Conservation (phyloP, 1,139 yeast species). For the Nakaseomyces delphensis region DNA sequence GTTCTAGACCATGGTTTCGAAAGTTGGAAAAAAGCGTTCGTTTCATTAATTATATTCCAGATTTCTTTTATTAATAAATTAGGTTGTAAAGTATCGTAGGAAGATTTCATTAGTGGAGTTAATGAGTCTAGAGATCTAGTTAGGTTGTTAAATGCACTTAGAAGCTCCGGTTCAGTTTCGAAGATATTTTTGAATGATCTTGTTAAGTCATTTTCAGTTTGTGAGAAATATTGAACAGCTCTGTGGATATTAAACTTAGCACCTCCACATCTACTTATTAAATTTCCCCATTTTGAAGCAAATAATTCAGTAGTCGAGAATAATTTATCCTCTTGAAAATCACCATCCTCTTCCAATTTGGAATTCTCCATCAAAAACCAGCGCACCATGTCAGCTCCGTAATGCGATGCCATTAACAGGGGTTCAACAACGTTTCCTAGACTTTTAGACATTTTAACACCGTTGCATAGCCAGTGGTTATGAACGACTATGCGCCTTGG, state of each 20-base stretch:
- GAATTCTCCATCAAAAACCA: constrained; percentile 74
- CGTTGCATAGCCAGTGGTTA: constrained; percentile 89
- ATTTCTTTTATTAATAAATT: constrained; percentile 52
- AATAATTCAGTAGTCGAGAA: constrained; percentile 52
- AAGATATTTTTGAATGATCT: background rate
- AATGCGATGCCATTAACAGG: constrained; percentile 44
- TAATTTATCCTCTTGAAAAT: constrained; percentile 58
- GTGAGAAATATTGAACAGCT: constrained; percentile 30
- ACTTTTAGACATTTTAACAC: constrained; percentile 88
- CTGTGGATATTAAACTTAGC: constrained; percentile 52
- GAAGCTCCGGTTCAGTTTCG: background rate
- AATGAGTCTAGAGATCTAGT: background rate
- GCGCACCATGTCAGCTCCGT: constrained; percentile 68
- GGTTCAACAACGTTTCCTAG: constrained; percentile 97
- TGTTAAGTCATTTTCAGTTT: constrained; percentile 3
- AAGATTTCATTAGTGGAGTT: constrained; percentile 17
- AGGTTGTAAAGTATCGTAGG: constrained; percentile 44
- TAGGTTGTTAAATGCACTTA: background rate
- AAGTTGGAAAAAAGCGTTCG: constrained; percentile 55
- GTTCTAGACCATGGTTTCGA: constrained; percentile 52
- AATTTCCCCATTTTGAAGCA: constrained; percentile 76
- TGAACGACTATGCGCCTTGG: constrained; percentile 80
- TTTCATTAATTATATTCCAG: constrained; percentile 52
- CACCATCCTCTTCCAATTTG: constrained; percentile 66
- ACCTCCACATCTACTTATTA: constrained; percentile 66